Evolutionary conservation across 306 rosid species (phyloP), one percentile per base, ranked within the genome.

Genomic region (Oxytropis ochrocephala): DNA sequence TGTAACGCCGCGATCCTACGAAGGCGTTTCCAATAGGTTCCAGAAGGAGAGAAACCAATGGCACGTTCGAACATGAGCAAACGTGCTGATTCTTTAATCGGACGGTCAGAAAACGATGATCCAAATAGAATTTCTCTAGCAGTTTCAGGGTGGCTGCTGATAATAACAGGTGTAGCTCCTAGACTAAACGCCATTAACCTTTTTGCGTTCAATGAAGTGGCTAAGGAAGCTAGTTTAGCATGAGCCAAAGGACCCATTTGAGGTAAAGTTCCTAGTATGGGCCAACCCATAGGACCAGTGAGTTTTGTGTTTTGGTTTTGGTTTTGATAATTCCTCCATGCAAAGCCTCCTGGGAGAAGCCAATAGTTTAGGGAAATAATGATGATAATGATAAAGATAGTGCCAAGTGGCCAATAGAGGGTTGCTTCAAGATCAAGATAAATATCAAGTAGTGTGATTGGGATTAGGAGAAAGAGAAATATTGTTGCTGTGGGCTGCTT

Each of bases 1-100:
- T 88, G 82, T 39, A 72, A 65, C 0, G 96, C 84, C 0, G 98
- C 82, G 4, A 93, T 79, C 33, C 88, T 72, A 1, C 98, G 80
- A 0, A 93, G 90, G 3, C 81, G 82, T 39, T 88, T 86, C 98
- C 98, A 93, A 13, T 93, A 88, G 1, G 49, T 41, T 8, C 94
- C 97, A 0, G 82, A 79, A 5, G 95, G 95, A 21, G 98, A 95
- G 50, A 93, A 93, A 7, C 98, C 98, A 57, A 93, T 88, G 77
- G 98, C 96, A 0, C 96, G 96, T 77, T 90, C 94, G 6, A 93
- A 93, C 98, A 88, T 88, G 32, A 93, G 88, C 13, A 75, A 39
- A 3, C 77, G 77, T 36, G 98, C 96, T 0, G 97, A 90, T 12
- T 78, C 80, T 72, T 90, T 93, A 0, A 93, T 61, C 0, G 98